Conservation (phyloP, 2,329 filamentous ascomycete genomes). For the Arthrinium phaeospermum region DNA sequence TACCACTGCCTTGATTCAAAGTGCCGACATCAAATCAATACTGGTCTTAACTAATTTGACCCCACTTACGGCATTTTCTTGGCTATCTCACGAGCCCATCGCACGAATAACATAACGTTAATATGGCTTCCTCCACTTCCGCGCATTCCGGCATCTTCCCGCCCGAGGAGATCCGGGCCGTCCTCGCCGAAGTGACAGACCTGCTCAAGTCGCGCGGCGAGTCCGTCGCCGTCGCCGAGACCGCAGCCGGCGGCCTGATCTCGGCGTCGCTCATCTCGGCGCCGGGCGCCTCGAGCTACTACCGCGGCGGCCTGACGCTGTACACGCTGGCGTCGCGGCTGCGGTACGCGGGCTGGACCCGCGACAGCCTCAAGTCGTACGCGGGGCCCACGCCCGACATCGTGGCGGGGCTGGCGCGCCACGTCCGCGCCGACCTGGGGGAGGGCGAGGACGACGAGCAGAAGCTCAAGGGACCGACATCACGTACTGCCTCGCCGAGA, state of each 20-base stretch:
- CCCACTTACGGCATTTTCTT: background rate
- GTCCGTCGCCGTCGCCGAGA: slow-evolving; percentile 66
- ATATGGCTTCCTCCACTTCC: background rate
- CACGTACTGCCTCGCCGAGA: slow-evolving; percentile 64
- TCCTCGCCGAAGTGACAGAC: slow-evolving; percentile 54
- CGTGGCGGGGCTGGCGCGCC: slow-evolving; percentile 60
- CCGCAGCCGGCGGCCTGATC: slow-evolving; percentile 67
- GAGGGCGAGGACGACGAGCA: background rate
- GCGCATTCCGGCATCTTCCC: slow-evolving; percentile 32
- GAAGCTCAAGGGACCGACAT: slow-evolving; percentile 31
- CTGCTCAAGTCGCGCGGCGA: slow-evolving; percentile 61
- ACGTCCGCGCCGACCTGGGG: slow-evolving; percentile 59
- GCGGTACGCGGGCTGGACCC: slow-evolving; percentile 66
- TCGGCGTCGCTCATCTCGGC: slow-evolving; percentile 62
- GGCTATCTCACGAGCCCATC: background rate
- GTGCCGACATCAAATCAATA: background rate
- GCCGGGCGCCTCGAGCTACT: slow-evolving; percentile 63
- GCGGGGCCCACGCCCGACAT: slow-evolving; percentile 64
- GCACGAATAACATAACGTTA: background rate
- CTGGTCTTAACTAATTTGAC: background rate
- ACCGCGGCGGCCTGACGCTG: slow-evolving; percentile 66
- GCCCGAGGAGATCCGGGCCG: slow-evolving; percentile 42
- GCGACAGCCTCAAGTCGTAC: slow-evolving; percentile 56
- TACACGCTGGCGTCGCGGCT: slow-evolving; percentile 65
- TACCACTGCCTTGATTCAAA: background rate